These are phyloP conservation scores for Fusarium zealandicum DNA, from an alignment of 2,329 filamentous ascomycete genomes.

Conservation along the genomic window DNA sequence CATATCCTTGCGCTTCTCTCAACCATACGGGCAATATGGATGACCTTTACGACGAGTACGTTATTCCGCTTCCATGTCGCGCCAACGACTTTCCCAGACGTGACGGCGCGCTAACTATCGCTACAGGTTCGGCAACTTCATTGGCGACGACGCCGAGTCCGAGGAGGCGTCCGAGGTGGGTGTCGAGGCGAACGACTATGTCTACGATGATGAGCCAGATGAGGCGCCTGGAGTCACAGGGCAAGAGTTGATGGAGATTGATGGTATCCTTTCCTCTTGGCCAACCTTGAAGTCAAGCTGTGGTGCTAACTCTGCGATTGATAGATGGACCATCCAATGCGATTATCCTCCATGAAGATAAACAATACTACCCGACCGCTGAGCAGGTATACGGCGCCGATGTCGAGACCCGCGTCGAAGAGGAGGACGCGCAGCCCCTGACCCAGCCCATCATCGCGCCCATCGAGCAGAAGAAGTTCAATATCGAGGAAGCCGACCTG, in stretches of 20 bases:
- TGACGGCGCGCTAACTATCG: slow-evolving; percentile 32
- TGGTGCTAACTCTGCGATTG: slow-evolving; percentile 12
- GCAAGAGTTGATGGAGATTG: slow-evolving; percentile 92
- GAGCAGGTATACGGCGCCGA: slow-evolving; percentile 93
- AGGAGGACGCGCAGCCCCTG: slow-evolving; percentile 94
- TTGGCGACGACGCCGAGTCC: slow-evolving; percentile 86
- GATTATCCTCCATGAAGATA: slow-evolving; percentile 98
- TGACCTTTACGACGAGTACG: slow-evolving; percentile 93
- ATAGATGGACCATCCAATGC: slow-evolving; percentile 88
- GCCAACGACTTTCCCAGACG: too few relatives aligned
- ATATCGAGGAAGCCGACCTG: slow-evolving; percentile 88
- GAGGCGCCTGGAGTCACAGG: slow-evolving; percentile 70
- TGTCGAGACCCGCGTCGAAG: slow-evolving; percentile 94
- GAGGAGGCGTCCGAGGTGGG: slow-evolving; percentile 85
- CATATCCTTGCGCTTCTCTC: slow-evolving; percentile 20
- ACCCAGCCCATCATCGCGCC: slow-evolving; percentile 93
- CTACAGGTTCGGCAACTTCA: slow-evolving; percentile 92
- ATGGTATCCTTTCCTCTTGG: slow-evolving; percentile 61
- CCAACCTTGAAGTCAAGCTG: slow-evolving; percentile 3
- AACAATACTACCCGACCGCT: slow-evolving; percentile 99
- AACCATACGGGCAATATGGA: slow-evolving; percentile 67
- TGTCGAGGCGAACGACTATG: slow-evolving; percentile 77
- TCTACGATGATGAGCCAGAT: slow-evolving; percentile 79
- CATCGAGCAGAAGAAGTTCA: slow-evolving; percentile 94
- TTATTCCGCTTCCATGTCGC: slow-evolving; percentile 5